phyloP scores from a whole-genome alignment of 805 yeast genomes.

The Saccharomycopsis sp. region DNA sequence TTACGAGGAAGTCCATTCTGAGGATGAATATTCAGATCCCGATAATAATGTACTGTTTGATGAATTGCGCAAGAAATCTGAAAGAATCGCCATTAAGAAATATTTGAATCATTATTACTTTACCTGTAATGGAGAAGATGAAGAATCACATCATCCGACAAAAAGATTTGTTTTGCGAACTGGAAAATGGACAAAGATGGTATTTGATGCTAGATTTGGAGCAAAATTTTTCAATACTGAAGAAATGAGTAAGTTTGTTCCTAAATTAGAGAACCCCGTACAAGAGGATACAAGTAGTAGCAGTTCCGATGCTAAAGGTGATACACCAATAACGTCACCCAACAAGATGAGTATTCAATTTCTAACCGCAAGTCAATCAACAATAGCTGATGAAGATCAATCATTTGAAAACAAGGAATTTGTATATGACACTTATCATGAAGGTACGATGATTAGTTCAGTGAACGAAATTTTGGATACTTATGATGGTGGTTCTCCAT shows the following conservation, averaged over 20 bases:
- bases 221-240: conserved; percentile 10
- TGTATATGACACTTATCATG: neutral
- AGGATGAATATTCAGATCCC: conserved; percentile 16
- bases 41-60: conserved; percentile 13
- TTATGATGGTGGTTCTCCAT: no score
- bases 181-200: conserved; percentile 5
- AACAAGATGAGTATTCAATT: no score
- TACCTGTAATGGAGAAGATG: conserved; percentile 1
- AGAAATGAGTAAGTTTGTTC: conserved; percentile 5
- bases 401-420: no score
- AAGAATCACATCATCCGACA: neutral
- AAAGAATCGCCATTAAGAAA: conserved; percentile 1
- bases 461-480: neutral
- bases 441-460: no score
- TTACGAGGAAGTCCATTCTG: conserved; percentile 7
- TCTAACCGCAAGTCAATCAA: no score
- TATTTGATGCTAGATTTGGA: conserved; percentile 20
- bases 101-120: conserved; percentile 2
- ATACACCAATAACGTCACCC: no score
- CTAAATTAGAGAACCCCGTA: no score
- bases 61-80: conserved; percentile 7
- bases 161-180: conserved; percentile 11
- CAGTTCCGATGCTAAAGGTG: no score
- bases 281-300: no score
- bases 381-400: neutral